These are phyloP conservation scores for Aspergillus carlsbadensis DNA, from an alignment of 495 filamentous ascomycete genomes.

Conservation along the genomic window DNA sequence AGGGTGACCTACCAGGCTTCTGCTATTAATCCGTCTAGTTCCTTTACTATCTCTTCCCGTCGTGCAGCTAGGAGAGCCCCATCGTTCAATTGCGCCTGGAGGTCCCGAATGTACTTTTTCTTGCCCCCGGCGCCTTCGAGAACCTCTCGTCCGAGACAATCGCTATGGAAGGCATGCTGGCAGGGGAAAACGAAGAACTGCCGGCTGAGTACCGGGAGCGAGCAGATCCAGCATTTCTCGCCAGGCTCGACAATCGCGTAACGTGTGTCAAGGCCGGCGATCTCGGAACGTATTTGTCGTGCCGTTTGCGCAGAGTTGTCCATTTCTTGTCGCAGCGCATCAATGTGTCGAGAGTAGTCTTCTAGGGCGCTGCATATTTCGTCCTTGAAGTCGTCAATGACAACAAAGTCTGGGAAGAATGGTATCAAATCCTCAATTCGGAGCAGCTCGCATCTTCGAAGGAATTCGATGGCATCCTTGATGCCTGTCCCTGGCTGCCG, in stretches of 20 bases:
- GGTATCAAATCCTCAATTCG: slow-evolving; percentile 96
- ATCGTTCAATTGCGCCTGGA: slow-evolving; percentile 75
- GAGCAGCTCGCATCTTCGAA: slow-evolving; percentile 85
- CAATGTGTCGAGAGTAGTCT: slow-evolving; percentile 86
- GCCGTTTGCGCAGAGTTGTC: slow-evolving; percentile 87
- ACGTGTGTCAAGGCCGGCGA: slow-evolving; percentile 75
- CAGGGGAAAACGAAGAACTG: slow-evolving; percentile 99
- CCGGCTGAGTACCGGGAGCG: slow-evolving; percentile 76
- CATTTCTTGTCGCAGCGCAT: slow-evolving; percentile 89
- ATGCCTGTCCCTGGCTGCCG: slow-evolving; percentile 73
- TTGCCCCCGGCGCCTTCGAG: slow-evolving; percentile 71
- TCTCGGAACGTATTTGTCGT: slow-evolving; percentile 82
- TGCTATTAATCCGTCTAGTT: slow-evolving; percentile 85
- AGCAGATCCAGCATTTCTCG: slow-evolving; percentile 87
- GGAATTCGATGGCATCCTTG: slow-evolving; percentile 92
- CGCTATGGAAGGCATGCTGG: slow-evolving; percentile 95
- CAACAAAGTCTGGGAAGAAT: slow-evolving; percentile 98
- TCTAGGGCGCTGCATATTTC: slow-evolving; percentile 94
- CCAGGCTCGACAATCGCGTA: slow-evolving; percentile 98
- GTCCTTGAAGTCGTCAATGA: slow-evolving; percentile 98
- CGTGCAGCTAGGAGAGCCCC: slow-evolving; percentile 61
- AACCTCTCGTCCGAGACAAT: slow-evolving; percentile 83
- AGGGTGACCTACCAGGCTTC: slow-evolving; percentile 64
- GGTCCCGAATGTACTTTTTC: slow-evolving; percentile 76
- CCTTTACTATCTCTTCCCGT: slow-evolving; percentile 80